Base-by-base conservation (phyloP, 2,329 filamentous ascomycete species). In the Trichoderma asperellum region DNA sequence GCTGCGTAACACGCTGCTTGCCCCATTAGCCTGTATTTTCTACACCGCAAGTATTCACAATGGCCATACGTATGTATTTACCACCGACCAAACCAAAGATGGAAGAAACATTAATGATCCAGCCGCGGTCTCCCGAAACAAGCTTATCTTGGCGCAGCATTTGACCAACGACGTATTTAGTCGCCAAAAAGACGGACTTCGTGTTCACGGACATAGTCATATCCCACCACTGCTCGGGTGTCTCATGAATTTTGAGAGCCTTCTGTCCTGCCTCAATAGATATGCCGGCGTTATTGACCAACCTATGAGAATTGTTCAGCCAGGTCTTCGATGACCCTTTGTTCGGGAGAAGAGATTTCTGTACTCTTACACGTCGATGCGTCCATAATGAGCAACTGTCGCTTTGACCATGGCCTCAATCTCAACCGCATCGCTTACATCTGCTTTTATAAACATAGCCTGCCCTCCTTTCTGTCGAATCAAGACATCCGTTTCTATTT, bases 61-160 rank as follows among this genome's bases (percentile, higher is more conserved):
- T 7, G 8, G 1, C 58, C 70, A 68, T 60, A 80, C 79, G 70
- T 65, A 74, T 74, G 47, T 73, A 35, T 49, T 52, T 69, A 16
- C 55, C 57, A 0, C 72, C 83, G 0, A 84, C 77, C 0, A 82
- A 69, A 0, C 83, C 84, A 43, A 79, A 76, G 16, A 84, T 80
- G 2, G 81, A 83, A 0, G 83, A 79, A 0, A 83, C 81, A 64
- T 86, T 86, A 53, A 86, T 79, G 60, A 86, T 83, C 81, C 83
- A 85, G 1, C 84, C 84, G 29, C 83, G 71, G 57, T 84, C 80
- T 18, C 83, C 81, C 2, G 72, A 74, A 1, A 71, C 69, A 4
- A 78, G 75, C 0, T 77, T 79, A 0, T 81, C 76, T 70, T 88
- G 86, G 7, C 77, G 76, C 12, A 86, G 75, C 83, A 88, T 87